Base-by-base conservation (phyloP, 164 flowering plant species). In the Nelumbo lutea region DNA sequence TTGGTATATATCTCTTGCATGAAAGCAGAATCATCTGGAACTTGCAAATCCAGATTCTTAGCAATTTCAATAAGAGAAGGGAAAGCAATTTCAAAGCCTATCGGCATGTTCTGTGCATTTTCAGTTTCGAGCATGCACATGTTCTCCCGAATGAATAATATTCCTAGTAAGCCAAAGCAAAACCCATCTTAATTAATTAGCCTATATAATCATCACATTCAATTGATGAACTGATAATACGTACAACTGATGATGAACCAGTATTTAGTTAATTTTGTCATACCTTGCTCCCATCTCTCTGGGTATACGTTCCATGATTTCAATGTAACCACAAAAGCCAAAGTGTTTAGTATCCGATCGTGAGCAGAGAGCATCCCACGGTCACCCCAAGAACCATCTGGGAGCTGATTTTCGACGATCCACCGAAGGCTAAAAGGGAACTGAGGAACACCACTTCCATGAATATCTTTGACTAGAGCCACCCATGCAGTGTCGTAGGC, bases 341-440 rank as follows among this genome's bases (percentile, higher is more conserved):
- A 27, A 27, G 27, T 27, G 27, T 27, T 27, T 27, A 27, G 27
- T 27, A 27, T 27, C 27, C 27, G 27, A 27, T 27, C 27, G 27
- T 27, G 27, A 27, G 27, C 27, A 27, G 27, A 27, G 27, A 27
- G 27, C 27, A 84, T 63, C 1, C 1, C 0, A 6, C 15, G 44
- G 51, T 94, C 98, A 5, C 98, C 98, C 97, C 98, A 94, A 0
- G 98, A 94, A 2, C 98, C 98, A 55, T 94, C 98, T 0, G 77
- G 42, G 11, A 85, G 87, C 27, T 27, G 27, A 27, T 27, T 27
- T 27, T 27, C 27, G 27, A 27, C 27, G 27, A 27, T 27, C 27
- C 98, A 91, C 13, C 78, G 59, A 3, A 90, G 82, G 62, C 82
- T 66, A 2, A 83, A 57, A 0, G 98, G 27, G 27, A 27, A 27